Conservation (phyloP, 306 rosid genomes). For the Mimosa pudica region DNA sequence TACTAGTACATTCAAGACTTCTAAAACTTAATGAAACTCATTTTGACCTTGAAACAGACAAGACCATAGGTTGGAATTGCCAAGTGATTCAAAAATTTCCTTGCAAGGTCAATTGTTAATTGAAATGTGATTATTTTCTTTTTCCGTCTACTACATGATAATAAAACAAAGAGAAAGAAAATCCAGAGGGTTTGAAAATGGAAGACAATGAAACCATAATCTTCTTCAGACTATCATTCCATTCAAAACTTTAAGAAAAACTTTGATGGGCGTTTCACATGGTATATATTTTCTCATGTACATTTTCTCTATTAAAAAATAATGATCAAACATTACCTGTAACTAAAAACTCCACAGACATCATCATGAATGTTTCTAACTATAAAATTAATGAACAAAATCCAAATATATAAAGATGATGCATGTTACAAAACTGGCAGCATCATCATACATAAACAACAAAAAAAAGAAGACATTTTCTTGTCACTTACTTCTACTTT, state of each 20-base stretch:
- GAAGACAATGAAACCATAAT: conserved; percentile 9
- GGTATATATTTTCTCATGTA: background rate
- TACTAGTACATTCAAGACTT: too few species aligned
- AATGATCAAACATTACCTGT: conserved; percentile 10
- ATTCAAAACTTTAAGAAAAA: background rate
- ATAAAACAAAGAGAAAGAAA: background rate
- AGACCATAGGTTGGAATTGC: background rate
- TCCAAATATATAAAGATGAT: conserved; percentile 12
- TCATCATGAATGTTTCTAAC: conserved; percentile 31
- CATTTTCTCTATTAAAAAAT: background rate
- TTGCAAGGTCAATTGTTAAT: background rate
- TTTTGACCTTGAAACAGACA: background rate
- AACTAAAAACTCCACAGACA: conserved; percentile 14
- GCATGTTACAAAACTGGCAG: conserved; percentile 40
- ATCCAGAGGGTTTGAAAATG: background rate
- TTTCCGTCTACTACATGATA: conserved; percentile 15
- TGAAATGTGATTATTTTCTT: background rate
- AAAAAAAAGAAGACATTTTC: background rate
- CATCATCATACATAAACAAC: conserved; percentile 34
- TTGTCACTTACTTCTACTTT: conserved; percentile 37
- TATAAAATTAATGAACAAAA: conserved; percentile 37
- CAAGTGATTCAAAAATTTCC: background rate
- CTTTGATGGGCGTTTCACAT: conserved; percentile 5
- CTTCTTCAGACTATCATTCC: conserved; percentile 1
- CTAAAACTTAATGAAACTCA: too few species aligned